A percentile compares a stretch with the other conserved stretches of the same genome.
Conservation (phyloP, 345 rosid genomes). For the Physaria fendleri region DNA sequence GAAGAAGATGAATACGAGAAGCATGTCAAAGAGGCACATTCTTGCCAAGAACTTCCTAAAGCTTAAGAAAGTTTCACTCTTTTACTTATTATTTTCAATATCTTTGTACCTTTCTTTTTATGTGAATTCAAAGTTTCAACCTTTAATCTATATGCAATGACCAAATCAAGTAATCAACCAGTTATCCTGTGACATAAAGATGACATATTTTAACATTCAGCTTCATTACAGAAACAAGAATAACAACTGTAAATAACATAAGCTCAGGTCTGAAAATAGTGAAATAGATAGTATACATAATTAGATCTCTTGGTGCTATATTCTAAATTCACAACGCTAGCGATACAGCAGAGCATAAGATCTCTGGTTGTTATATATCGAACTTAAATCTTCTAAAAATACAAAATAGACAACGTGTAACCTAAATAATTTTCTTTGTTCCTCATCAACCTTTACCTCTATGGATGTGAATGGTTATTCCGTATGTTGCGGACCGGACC, state of each 20-base stretch:
- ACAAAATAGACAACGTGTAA: background rate
- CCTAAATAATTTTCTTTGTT: no score
- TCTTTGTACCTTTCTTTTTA: conserved; percentile 4
- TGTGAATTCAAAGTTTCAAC: background rate
- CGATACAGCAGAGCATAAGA: no score
- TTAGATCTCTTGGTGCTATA: no score
- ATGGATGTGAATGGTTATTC: no score
- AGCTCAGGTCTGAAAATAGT: no score
- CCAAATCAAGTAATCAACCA: background rate
- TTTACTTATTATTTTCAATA: background rate
- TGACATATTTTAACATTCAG: no score
- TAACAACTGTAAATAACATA: no score
- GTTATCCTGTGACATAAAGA: background rate
- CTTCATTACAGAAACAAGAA: no score
- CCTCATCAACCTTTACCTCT: background rate
- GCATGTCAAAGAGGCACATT: conserved; percentile 79
- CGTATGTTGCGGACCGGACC: no score
- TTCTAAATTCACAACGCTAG: no score
- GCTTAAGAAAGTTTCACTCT: conserved; percentile 24
- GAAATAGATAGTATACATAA: no score
- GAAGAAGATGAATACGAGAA: conserved; percentile 70
- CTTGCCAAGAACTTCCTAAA: conserved; percentile 65
- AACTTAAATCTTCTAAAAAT: background rate
- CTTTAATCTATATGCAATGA: conserved; percentile 8
- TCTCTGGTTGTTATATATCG: no score